Percentiles rank a stretch among this genome's conserved stretches.
These are phyloP conservation scores for Hymenoscyphus occultus DNA, from an alignment of 2,329 filamentous ascomycete genomes.

Conservation along the genomic window DNA sequence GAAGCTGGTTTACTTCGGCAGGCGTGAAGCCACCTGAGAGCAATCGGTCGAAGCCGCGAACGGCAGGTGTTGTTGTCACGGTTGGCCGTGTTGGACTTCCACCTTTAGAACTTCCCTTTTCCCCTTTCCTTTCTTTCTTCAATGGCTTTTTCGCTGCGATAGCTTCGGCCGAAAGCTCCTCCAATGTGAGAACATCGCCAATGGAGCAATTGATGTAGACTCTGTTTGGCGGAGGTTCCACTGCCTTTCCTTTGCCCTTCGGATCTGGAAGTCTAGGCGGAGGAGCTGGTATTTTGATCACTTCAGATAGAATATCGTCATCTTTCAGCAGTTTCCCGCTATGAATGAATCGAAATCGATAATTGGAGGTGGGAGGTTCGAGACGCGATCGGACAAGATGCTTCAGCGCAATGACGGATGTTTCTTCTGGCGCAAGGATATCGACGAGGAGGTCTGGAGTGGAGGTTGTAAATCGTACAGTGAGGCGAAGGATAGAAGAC, in stretches of 20 bases:
- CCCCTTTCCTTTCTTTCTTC: constrained; percentile 21
- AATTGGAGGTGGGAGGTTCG: constrained; percentile 56
- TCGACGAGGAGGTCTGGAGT: constrained; percentile 80
- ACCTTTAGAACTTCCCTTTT: constrained; percentile 17
- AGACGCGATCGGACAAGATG: constrained; percentile 75
- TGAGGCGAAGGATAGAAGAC: constrained; percentile 60
- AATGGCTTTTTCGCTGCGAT: constrained; percentile 34
- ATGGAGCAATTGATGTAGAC: constrained; percentile 95
- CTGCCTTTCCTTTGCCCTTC: constrained; percentile 66
- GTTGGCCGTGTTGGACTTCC: constrained; percentile 11
- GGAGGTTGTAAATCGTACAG: constrained; percentile 85
- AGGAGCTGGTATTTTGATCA: constrained; percentile 61
- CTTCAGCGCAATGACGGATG: constrained; percentile 76
- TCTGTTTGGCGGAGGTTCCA: constrained; percentile 47
- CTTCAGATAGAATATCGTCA: constrained; percentile 61
- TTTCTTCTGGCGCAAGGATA: constrained; percentile 63
- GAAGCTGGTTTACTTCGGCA: constrained; percentile 78
- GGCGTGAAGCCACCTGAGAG: constrained; percentile 76
- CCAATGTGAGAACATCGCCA: constrained; percentile 65
- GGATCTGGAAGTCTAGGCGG: constrained; percentile 41
- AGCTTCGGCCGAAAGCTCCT: constrained; percentile 68
- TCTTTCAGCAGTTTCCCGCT: constrained; percentile 84
- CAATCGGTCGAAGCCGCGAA: constrained; percentile 84
- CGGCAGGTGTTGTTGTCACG: constrained; percentile 47
- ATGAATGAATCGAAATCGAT: constrained; percentile 84